Evolutionary conservation across 2,329 filamentous ascomycete genomes (phyloP).

Genomic region (Alternaria sp.): DNA sequence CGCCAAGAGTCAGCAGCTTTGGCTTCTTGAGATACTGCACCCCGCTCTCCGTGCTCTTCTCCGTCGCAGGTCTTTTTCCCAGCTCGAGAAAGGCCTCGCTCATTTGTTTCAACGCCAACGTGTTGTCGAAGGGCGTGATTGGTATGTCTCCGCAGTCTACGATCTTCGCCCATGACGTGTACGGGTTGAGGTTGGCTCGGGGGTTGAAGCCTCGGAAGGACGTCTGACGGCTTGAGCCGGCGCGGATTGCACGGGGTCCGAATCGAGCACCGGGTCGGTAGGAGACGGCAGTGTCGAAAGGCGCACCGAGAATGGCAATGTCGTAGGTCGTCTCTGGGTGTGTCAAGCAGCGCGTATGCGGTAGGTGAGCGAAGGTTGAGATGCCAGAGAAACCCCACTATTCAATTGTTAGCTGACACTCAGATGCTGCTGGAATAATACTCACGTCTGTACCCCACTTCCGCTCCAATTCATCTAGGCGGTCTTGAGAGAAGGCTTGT

Average conservation of each 20-base stretch:
- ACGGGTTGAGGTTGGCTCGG: conserved; percentile 82
- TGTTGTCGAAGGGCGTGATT: conserved; percentile 85
- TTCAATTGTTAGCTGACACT: conserved; percentile 11
- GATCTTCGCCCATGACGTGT: conserved; percentile 76
- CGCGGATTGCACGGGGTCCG: conserved; percentile 84
- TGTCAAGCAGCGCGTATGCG: conserved; percentile 56
- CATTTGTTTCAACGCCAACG: conserved; percentile 82
- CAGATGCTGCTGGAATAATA: background rate
- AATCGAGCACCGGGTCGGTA: conserved; percentile 66
- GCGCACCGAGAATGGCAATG: conserved; percentile 57
- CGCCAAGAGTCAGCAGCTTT: conserved; percentile 57
- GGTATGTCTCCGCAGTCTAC: conserved; percentile 93
- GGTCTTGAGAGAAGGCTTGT: conserved; percentile 36
- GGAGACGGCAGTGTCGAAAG: conserved; percentile 58
- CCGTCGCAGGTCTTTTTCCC: conserved; percentile 52
- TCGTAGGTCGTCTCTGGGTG: conserved; percentile 53
- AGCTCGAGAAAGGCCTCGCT: conserved; percentile 78
- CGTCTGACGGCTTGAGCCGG: conserved; percentile 81
- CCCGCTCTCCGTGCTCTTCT: conserved; percentile 45
- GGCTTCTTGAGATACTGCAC: conserved; percentile 52
- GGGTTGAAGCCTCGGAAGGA: conserved; percentile 82
- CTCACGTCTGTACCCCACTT: conserved; percentile 53
- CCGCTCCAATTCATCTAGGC: conserved; percentile 41
- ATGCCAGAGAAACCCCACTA: conserved; percentile 75
- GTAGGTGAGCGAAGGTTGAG: conserved; percentile 59